A percentile compares a stretch with the other conserved stretches of the same genome.
Conservation (phyloP, 306 rosid species). For the Adenanthera pavonina region DNA sequence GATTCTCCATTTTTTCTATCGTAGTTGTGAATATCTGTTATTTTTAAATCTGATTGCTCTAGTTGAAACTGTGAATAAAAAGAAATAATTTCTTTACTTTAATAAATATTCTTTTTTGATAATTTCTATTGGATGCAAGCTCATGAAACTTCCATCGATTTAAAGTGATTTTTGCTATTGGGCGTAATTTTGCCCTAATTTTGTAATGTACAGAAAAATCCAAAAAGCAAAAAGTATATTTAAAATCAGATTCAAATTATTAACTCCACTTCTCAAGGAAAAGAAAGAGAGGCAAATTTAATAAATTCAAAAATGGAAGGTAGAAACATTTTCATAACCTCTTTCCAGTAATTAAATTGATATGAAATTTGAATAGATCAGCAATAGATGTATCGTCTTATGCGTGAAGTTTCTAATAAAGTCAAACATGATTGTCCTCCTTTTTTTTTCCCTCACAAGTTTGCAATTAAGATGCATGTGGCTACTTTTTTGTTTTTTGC, state of each 20-base stretch:
- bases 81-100: too few species aligned
- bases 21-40: background rate
- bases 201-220: too few species aligned
- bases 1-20: background rate
- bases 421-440: background rate
- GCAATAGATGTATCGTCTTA: background rate
- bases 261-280: background rate
- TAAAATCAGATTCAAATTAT: background rate
- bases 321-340: too few species aligned
- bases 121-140: background rate
- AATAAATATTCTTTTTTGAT: too few species aligned
- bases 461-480: too few species aligned
- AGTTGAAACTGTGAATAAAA: background rate
- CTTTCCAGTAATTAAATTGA: too few species aligned
- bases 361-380: background rate
- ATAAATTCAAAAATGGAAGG: too few species aligned
- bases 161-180: background rate
- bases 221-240: background rate
- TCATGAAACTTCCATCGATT: background rate
- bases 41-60: too few species aligned
- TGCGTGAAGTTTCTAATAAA: slow-evolving; percentile 9
- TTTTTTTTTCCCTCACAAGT: background rate
- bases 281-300: background rate
- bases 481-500: too few species aligned
- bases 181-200: background rate